A percentile compares a stretch with the other conserved stretches of the same genome.
Conservation (phyloP, 2,329 filamentous ascomycete species). For the Aspergillus ibericus region DNA sequence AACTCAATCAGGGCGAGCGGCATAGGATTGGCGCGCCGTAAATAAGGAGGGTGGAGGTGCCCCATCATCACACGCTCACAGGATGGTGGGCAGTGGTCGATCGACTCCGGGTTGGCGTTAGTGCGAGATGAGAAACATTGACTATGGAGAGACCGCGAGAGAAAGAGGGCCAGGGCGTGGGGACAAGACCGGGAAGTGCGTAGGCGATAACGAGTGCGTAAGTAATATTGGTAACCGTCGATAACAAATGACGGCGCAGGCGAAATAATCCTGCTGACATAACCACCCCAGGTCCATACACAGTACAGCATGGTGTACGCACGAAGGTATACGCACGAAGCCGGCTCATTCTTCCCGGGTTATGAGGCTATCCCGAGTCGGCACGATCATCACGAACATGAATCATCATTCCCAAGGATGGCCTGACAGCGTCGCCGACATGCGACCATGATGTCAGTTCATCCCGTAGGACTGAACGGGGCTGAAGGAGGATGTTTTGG, state of each 20-base stretch:
- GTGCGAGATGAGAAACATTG: not conserved
- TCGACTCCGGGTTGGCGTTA: conserved; percentile 5
- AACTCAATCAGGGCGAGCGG: conserved; percentile 20
- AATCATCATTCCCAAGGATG: not conserved
- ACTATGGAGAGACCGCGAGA: no score
- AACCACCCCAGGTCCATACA: no score
- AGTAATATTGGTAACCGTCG: conserved; percentile 4
- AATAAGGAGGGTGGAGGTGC: conserved; percentile 14
- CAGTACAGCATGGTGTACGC: no score
- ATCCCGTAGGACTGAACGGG: not conserved
- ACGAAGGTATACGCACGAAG: no score
- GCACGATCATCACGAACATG: not conserved
- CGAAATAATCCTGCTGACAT: conserved; percentile 12
- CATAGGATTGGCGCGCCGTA: conserved; percentile 13
- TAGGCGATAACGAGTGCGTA: conserved; percentile 10
- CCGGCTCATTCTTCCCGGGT: not conserved
- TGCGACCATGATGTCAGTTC: not conserved
- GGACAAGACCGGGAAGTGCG: conserved; percentile 3
- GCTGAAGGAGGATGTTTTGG: conserved; percentile 11
- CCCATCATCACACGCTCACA: conserved; percentile 2
- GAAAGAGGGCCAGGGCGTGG: not conserved
- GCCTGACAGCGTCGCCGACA: not conserved
- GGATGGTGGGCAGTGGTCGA: not conserved
- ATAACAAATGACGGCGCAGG: conserved; percentile 3
- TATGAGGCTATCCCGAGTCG: not conserved